Percentiles rank a stretch among this genome's conserved stretches.
phyloP scores from a whole-genome alignment of 768 basidiomycete genomes.

The Boletellus sp. region DNA sequence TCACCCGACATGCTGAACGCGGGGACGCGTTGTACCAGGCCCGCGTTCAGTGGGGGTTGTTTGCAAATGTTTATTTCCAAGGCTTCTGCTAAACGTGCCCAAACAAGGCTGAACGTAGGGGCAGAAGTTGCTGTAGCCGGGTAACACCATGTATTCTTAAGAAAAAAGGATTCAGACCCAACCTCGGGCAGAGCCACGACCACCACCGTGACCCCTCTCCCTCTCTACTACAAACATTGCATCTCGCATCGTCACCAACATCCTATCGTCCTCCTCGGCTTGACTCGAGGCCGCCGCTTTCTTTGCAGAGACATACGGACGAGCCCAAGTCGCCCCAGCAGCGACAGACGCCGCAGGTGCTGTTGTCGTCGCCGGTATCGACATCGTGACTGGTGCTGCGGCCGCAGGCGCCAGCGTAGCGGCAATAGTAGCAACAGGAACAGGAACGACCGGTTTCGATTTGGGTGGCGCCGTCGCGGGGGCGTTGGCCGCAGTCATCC shows the following conservation, averaged over 20 bases:
- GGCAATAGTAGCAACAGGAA: conserved; percentile 13
- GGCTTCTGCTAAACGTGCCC: conserved; percentile 20
- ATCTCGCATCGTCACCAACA: conserved; percentile 67
- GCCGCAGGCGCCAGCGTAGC: conserved; percentile 32
- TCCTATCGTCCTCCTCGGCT: conserved; percentile 55
- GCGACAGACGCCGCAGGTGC: conserved; percentile 28
- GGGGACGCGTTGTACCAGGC: conserved; percentile 2
- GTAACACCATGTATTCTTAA: background rate
- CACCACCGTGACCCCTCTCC: conserved; percentile 80
- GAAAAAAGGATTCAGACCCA: conserved; percentile 44
- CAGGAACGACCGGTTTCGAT: conserved; percentile 23
- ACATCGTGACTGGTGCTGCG: conserved; percentile 22
- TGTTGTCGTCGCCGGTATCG: conserved; percentile 31
- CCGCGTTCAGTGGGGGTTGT: conserved; percentile 15
- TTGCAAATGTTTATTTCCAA: conserved; percentile 23
- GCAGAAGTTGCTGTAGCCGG: no score
- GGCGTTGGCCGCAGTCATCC: conserved; percentile 74
- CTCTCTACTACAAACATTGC: conserved; percentile 84
- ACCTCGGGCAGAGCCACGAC: conserved; percentile 68
- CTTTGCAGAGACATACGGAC: conserved; percentile 59
- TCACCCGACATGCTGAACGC: conserved; percentile 38
- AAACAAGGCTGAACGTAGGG: conserved; percentile 8
- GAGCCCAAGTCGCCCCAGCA: conserved; percentile 47
- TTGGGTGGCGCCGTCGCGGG: conserved; percentile 38
- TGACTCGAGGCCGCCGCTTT: conserved; percentile 37